Conservation (phyloP, 371 early-diverging fungal genomes). For the Choanephora cucurbitarum region DNA sequence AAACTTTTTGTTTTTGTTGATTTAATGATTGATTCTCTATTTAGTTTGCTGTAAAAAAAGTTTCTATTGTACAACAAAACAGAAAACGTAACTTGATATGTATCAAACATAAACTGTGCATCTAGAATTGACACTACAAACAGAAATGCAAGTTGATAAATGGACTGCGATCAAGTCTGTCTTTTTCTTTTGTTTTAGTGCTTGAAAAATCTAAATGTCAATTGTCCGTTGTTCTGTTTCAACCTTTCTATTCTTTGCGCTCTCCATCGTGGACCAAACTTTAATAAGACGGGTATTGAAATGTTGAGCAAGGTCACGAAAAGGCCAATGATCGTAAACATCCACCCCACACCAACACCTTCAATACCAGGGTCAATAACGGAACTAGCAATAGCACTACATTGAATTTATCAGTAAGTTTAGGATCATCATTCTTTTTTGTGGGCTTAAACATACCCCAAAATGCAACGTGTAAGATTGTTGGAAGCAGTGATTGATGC, state of each 20-base stretch:
- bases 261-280: slow-evolving; percentile 28
- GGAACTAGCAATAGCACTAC: slow-evolving; percentile 20
- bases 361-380: slow-evolving; percentile 28
- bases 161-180: too few species aligned
- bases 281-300: slow-evolving; percentile 17
- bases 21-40: too few species aligned
- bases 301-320: slow-evolving; percentile 11
- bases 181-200: neutral
- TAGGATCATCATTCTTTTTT: neutral
- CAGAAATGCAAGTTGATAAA: too few species aligned
- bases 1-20: too few species aligned
- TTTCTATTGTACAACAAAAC: too few species aligned
- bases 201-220: neutral
- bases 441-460: slow-evolving; percentile 37
- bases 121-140: too few species aligned
- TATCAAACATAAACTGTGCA: too few species aligned
- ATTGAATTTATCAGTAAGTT: neutral
- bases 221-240: neutral
- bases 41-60: too few species aligned
- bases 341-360: slow-evolving; percentile 28
- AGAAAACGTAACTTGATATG: too few species aligned
- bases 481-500: slow-evolving; percentile 49
- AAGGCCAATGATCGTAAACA: slow-evolving; percentile 23
- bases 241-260: slow-evolving; percentile 11
- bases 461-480: slow-evolving; percentile 43